These are phyloP conservation scores for Trichoderma guizhouense DNA, from an alignment of 2,329 filamentous ascomycete genomes.

Conservation along the genomic window DNA sequence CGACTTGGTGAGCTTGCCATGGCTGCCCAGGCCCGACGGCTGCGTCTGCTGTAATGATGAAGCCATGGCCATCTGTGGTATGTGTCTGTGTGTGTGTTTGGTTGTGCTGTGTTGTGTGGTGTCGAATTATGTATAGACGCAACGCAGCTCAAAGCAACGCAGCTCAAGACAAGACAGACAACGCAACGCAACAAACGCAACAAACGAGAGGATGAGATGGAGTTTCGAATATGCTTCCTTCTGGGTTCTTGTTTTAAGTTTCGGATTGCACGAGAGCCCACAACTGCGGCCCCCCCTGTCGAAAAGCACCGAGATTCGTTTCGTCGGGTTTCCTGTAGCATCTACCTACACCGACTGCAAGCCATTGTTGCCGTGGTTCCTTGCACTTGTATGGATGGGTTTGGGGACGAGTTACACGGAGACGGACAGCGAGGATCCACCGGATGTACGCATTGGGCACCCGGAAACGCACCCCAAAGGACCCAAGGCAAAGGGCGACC, in stretches of 20 bases:
- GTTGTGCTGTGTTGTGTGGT: neutral
- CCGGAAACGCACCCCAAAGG: constrained; percentile 10
- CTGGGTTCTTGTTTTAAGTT: constrained; percentile 17
- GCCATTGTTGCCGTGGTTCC: constrained; percentile 19
- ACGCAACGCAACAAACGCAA: neutral
- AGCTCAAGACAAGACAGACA: neutral
- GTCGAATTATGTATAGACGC: neutral
- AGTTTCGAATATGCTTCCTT: constrained; percentile 12
- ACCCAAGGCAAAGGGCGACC: constrained; percentile 2
- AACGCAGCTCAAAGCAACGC: neutral
- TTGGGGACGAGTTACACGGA: constrained; percentile 17
- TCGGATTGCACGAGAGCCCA: constrained; percentile 3
- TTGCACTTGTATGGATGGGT: constrained; percentile 13
- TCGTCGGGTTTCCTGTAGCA: neutral
- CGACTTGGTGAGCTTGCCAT: constrained; percentile 41
- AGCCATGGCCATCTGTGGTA: constrained; percentile 21
- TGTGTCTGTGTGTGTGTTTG: neutral
- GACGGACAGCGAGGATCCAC: constrained; percentile 14
- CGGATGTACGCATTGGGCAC: neutral
- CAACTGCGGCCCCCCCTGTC: neutral
- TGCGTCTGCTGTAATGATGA: constrained; percentile 29
- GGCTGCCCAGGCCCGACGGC: constrained; percentile 18
- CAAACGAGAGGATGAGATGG: neutral
- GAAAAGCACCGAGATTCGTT: constrained; percentile 11
- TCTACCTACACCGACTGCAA: constrained; percentile 20